Base-by-base conservation (phyloP, 768 basidiomycete species). In the Lactifluus hygrophoroides region DNA sequence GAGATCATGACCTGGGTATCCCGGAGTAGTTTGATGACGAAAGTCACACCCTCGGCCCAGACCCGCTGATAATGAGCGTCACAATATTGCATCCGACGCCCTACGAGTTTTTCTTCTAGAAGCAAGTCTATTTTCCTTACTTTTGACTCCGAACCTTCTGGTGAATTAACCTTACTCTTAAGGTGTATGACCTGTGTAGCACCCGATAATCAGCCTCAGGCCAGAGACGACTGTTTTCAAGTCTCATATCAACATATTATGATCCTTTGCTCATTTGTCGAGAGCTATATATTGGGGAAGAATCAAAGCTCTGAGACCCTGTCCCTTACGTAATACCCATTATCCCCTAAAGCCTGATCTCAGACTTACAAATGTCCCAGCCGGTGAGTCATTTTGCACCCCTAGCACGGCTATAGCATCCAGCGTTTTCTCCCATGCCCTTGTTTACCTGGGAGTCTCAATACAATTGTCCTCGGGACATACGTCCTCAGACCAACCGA, bases 131-230 rank as follows among this genome's bases (percentile, higher is more conserved):
- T 19, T 35, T 45, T 28, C 30, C 23, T 7, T 7, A 27, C 28
- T 57, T 51, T 8, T 13, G 46, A 57, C 50, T 45, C 56, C 50
- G 50, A 38, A 19, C n/a, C 34, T 46, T 46, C 51, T 47, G 44
- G 28, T 37, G 30, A 44, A 23, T 50, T 25, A 25, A 44, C n/a
- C 25, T n/a, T 7, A 28, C 16, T 51, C 35, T 47, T 37, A 5
- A 21, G 13, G 30, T 19, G 30, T 28, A 42, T 23, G 8, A 13
- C 51, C 50, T 17, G 21, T n/a, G 19, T 27, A 40, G 17, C 11
- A 13, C 51, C 50, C 13, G 50, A 52, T 43, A 37, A 51, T 44
- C 11, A 19, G 23, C 13, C 13, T 43, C 45, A 11, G 21, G 4
- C 34, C n/a, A n/a, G 25, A 54, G 34, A 23, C 21, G 19, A 37